Conservation (phyloP, 306 rosid genomes). For the Vachellia pachyceras region DNA sequence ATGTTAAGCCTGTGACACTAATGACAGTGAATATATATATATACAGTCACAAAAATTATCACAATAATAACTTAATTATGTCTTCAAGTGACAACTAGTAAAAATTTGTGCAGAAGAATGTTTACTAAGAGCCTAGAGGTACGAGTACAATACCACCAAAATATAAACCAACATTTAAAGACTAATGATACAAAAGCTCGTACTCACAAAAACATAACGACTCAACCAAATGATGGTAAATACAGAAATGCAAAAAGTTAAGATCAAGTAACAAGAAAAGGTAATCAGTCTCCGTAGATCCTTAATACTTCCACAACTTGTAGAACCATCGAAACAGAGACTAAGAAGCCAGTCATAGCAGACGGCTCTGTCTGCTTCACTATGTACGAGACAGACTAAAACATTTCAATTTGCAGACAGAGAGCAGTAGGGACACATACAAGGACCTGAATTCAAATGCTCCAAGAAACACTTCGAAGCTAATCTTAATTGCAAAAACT, state of each 20-base stretch:
- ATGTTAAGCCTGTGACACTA: not conserved
- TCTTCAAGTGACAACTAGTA: conserved; percentile 32
- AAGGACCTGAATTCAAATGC: not conserved
- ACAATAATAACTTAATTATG: not conserved
- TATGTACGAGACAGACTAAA: not conserved
- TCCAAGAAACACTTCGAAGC: not conserved
- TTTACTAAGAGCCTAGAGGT: conserved; percentile 23
- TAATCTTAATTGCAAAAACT: not conserved
- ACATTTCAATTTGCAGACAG: not conserved
- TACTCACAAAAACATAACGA: conserved; percentile 10
- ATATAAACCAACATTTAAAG: conserved; percentile 20
- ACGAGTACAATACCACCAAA: conserved; percentile 19
- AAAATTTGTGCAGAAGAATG: conserved; percentile 28
- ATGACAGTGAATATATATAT: conserved; percentile 31
- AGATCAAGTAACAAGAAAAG: conserved; percentile 16
- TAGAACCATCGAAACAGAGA: conserved; percentile 18
- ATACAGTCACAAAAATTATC: not conserved
- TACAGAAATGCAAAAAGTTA: not conserved
- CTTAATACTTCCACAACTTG: not conserved
- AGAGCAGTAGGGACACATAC: not conserved
- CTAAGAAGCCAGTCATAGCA: not conserved
- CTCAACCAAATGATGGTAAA: conserved; percentile 28
- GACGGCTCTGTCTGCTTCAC: not conserved
- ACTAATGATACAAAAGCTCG: conserved; percentile 26
- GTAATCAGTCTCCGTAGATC: not conserved